These are phyloP conservation scores for Anethum foeniculum DNA, from an alignment of 140 eudicot species.

Conservation along the genomic window DNA sequence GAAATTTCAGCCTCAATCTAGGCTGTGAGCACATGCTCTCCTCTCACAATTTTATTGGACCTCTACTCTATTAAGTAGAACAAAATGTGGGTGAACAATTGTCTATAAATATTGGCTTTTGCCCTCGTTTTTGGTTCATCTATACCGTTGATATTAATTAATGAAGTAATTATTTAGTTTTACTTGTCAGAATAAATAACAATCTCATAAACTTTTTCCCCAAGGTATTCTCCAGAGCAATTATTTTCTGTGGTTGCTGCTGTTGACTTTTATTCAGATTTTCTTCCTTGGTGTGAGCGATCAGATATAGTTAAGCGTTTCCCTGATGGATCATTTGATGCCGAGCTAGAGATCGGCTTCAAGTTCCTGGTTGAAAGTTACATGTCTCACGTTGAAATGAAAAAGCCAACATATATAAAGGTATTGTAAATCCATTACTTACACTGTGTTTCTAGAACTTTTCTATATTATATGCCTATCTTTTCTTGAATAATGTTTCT, in stretches of 20 bases:
- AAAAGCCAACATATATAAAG: conserved; percentile 56
- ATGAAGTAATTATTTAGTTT: neutral
- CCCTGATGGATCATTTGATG: conserved; percentile 86
- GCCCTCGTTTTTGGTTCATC: neutral
- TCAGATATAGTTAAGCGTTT: conserved; percentile 58
- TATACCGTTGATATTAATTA: neutral
- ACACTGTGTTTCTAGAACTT: neutral
- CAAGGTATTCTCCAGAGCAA: conserved; percentile 74
- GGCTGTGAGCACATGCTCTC: neutral
- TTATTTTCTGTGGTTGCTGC: conserved; percentile 89
- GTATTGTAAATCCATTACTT: conserved; percentile 18
- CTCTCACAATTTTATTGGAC: neutral
- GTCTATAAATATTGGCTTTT: neutral
- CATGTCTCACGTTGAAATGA: conserved; percentile 65
- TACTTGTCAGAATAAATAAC: conserved; percentile 18
- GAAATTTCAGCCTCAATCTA: neutral
- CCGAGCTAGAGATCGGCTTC: conserved; percentile 91
- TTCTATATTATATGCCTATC: neutral
- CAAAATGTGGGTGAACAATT: neutral
- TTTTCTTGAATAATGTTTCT: neutral
- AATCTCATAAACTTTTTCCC: neutral
- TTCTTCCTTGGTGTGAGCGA: conserved; percentile 90
- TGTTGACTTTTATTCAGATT: conserved; percentile 87
- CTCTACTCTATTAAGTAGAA: neutral
- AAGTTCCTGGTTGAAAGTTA: conserved; percentile 86